Base-by-base conservation (phyloP, 129 eudicot genomes). In the Calendula officinalis region DNA sequence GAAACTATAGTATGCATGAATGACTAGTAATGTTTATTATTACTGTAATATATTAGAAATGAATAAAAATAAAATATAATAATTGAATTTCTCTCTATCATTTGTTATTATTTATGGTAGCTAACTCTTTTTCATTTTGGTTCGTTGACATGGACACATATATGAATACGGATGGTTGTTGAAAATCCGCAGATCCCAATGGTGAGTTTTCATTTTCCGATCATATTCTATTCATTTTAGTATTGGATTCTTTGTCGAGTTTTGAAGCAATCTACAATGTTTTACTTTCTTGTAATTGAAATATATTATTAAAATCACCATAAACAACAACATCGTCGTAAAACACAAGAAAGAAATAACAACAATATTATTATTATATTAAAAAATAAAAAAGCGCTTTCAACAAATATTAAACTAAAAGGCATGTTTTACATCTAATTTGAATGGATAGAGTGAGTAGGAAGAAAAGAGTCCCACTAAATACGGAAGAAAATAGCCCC, bases 101-200 rank as follows among this genome's bases (percentile, higher is more conserved):
- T 68, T 45, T 69, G 3, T 9, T 4, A 4, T 15, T 16, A 10
- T 33, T 16, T 55, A 3, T 15, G 6, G 56, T 57, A 47, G 44
- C 72, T 73, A 59, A 66, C 12, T 47, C 7, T 3, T 7, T 40
- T 63, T 39, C 7, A 4, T 10, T 16, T 43, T n/a, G 11, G 41
- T 30, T 66, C 37, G 3, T 72, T 27, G 60, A 65, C 74, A n/a
- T 66, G 72, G 47, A 56, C 49, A 11, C 60, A n/a, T 16, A 63
- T 42, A 42, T 27, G 40, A 10, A 36, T 11, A 49, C 4, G 50
- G 47, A 64, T 30, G 48, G n/a, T 55, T 14, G 16, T 55, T 56
- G n/a, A 13, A 66, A 39, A 46, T 49, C 43, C 3, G 34, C 72
- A 76, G 81, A 76, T 70, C 81, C 81, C 48, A 76, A 70, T 46